phyloP scores from a whole-genome alignment of 768 basidiomycete genomes.

The Melanogaster broomeanus region DNA sequence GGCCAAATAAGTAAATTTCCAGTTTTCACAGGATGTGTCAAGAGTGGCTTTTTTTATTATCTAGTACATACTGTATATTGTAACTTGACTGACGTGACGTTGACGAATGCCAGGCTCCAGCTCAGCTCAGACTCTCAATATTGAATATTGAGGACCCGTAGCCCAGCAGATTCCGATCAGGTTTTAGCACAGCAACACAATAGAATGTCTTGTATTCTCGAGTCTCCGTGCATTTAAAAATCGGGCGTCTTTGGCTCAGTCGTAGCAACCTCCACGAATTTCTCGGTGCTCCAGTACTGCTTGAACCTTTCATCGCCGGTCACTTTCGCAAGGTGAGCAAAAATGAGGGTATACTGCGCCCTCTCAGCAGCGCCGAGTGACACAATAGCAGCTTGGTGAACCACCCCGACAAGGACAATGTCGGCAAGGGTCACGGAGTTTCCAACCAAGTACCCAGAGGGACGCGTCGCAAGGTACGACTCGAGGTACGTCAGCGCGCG shows the following conservation, averaged over 20 bases:
- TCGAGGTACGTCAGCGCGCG: constrained; percentile 15
- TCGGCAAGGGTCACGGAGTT: constrained; percentile 20
- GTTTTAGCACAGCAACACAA: too few species aligned
- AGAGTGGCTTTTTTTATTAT: too few species aligned
- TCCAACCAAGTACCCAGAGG: constrained; percentile 15
- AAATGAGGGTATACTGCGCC: constrained; percentile 9
- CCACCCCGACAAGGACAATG: constrained; percentile 7
- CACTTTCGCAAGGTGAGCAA: constrained; percentile 18
- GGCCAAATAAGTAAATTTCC: too few species aligned
- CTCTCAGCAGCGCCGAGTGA: constrained; percentile 13
- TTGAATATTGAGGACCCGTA: too few species aligned
- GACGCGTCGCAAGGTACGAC: constrained; percentile 4
- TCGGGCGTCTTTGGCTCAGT: constrained; percentile 2
- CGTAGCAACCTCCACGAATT: constrained; percentile 4
- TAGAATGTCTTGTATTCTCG: too few species aligned
- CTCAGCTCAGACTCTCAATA: too few species aligned
- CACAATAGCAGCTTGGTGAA: neutral
- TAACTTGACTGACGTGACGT: too few species aligned
- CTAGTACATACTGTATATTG: too few species aligned
- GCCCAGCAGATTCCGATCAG: too few species aligned
- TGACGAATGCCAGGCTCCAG: too few species aligned
- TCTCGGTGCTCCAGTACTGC: constrained; percentile 5
- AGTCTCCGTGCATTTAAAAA: too few species aligned
- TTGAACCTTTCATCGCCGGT: constrained; percentile 12
- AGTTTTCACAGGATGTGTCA: too few species aligned